phyloP scores from a whole-genome alignment of 306 rosid species.

The Crataegus laevigata region DNA sequence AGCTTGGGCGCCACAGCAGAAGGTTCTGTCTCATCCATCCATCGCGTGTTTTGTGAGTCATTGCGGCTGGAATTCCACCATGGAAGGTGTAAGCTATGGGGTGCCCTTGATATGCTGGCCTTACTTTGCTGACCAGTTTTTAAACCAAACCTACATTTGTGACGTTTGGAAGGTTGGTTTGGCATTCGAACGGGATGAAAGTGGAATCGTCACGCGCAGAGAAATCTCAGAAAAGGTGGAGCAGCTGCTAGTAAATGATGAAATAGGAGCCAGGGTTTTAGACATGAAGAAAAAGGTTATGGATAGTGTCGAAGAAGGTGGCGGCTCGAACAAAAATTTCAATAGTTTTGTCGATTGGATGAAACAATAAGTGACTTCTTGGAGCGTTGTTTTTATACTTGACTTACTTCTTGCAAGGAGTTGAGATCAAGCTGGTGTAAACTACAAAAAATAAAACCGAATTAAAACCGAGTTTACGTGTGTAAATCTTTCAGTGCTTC shows the following conservation, averaged over 20 bases:
- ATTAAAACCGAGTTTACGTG: background rate
- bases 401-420: background rate
- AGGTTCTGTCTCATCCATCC: background rate
- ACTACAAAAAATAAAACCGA: background rate
- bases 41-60: background rate
- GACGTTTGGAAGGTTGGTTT: constrained; percentile 60
- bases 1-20: background rate
- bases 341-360: constrained; percentile 49
- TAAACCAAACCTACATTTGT: background rate
- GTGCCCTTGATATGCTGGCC: background rate
- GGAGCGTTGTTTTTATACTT: background rate
- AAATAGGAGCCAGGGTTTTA: constrained; percentile 23
- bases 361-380: constrained; percentile 12
- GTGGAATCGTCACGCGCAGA: constrained; percentile 22
- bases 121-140: background rate
- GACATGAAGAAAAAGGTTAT: constrained; percentile 33
- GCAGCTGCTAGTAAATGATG: constrained; percentile 31
- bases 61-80: background rate
- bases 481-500: background rate
- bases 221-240: constrained; percentile 46
- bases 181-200: constrained; percentile 24
- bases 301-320: constrained; percentile 26
- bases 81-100: background rate
- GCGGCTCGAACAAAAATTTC: constrained; percentile 34
- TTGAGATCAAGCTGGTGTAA: background rate